phyloP scores from a whole-genome alignment of 192 early-diverging fungal species.

The Kickxella alabastrina region DNA sequence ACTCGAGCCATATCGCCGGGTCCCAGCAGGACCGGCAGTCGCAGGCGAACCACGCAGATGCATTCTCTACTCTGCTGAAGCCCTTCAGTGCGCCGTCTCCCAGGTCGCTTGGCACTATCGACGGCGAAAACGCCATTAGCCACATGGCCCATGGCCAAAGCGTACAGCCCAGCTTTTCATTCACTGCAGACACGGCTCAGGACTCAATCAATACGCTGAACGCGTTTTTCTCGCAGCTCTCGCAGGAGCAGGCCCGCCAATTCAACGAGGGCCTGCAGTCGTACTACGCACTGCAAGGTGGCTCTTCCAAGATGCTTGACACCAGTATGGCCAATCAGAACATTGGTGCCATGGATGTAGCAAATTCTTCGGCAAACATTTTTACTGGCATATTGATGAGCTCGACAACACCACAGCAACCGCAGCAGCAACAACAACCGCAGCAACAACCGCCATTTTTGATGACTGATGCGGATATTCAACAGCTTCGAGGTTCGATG shows the following conservation, averaged over 20 bases:
- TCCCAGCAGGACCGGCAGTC: slow-evolving; percentile 2
- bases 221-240: slow-evolving; percentile 42
- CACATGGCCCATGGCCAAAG: too few relatives aligned
- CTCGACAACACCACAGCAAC: not conserved
- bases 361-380: not conserved
- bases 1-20: not conserved
- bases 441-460: slow-evolving; percentile 4
- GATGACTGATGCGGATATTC: slow-evolving; percentile 24
- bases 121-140: too few relatives aligned
- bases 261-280: slow-evolving; percentile 37
- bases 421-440: slow-evolving; percentile 2
- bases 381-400: not conserved
- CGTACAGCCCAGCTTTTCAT: slow-evolving; percentile 27
- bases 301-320: not conserved
- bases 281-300: slow-evolving; percentile 31
- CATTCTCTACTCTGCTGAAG: slow-evolving; percentile 27
- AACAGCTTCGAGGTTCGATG: slow-evolving; percentile 22
- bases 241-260: slow-evolving; percentile 43
- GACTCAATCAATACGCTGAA: slow-evolving; percentile 45
- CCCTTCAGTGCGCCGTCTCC: slow-evolving; percentile 16
- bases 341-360: not conserved
- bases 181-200: slow-evolving; percentile 34
- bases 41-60: not conserved
- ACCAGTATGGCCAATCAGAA: not conserved
- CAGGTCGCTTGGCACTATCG: not conserved